Conservation (phyloP, 768 basidiomycete genomes). For the Kwoniella pini region DNA sequence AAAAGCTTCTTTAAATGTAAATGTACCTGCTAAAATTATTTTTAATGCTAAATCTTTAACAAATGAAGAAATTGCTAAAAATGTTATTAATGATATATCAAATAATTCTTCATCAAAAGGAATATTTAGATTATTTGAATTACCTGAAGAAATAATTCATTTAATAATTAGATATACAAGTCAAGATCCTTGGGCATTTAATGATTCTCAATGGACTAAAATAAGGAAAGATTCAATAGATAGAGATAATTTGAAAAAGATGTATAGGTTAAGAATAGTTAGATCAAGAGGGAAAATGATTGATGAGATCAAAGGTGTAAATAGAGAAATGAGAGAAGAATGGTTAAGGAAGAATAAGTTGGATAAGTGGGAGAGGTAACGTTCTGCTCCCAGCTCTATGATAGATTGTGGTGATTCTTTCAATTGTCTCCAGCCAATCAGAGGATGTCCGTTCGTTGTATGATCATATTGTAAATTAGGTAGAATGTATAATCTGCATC, state of each 20-base stretch:
- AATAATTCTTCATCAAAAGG: not conserved
- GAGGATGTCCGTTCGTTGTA: too few species aligned
- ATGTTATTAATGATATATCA: conserved; percentile 23
- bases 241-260: conserved; percentile 18
- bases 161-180: conserved; percentile 32
- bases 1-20: conserved; percentile 19
- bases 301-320: conserved; percentile 13
- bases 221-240: conserved; percentile 27
- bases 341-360: conserved; percentile 35
- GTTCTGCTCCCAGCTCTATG: too few species aligned
- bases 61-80: conserved; percentile 23
- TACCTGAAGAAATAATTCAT: conserved; percentile 41
- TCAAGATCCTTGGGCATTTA: conserved; percentile 34
- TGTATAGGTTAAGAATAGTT: conserved; percentile 2
- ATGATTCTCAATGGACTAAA: conserved; percentile 30
- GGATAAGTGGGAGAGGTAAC: conserved; percentile 41
- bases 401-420: too few species aligned
- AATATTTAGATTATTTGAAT: conserved; percentile 32
- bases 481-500: too few species aligned
- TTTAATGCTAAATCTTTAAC: conserved; percentile 26
- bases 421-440: too few species aligned
- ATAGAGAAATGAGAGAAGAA: conserved; percentile 17
- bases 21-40: conserved; percentile 32
- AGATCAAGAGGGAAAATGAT: conserved; percentile 15
- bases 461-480: too few species aligned